Evolutionary conservation across 2,329 filamentous ascomycete species (phyloP), one percentile per base, ranked within the genome.

Genomic region (Diplodia intermedia): DNA sequence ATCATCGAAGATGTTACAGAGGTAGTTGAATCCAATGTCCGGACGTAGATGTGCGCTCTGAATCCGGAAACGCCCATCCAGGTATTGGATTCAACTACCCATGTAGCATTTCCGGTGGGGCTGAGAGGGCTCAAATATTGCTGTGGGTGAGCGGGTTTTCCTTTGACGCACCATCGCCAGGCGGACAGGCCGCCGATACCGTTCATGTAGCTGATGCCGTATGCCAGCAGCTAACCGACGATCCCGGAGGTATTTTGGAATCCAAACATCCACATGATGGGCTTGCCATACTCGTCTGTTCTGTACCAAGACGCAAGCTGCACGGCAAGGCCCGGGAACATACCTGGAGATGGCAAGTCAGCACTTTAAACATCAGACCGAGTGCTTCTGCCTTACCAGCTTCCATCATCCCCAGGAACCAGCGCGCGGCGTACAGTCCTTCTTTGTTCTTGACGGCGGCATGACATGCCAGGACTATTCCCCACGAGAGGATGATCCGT

Each of bases 301-400:
- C 78, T 76, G 33, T 78, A 75, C 72, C 79, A 81, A 67, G 74
- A 75, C 14, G 74, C 74, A 50, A 79, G 77, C 20, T 80, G 72
- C 3, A 77, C 78, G 1, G 76, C 70, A 14, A 77, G 71, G 0
- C 73, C 72, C 0, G 73, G 73, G 33, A 75, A 75, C 70, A 75
- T 72, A n/a, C 72, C 72, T 0, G 23, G 23, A 26, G 23, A 26
- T 26, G 23, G 23, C 3, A 2, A 26, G 23, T 26, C 23, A 26
- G 23, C 23, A 26, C 23, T 26, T 26, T 3, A 26, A 26, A 26
- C 23, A 2, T 26, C 23, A 26, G 23, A 26, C 23, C 23, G 23
- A 26, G 23, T 26, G 23, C 2, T 26, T 26, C 23, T 26, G 23
- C 23, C 23, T 26, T 26, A 26, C 23, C 23, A 26, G 71, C 73